These are phyloP conservation scores for Trichoderma endophyticum DNA, from an alignment of 2,329 filamentous ascomycete species.

Conservation along the genomic window DNA sequence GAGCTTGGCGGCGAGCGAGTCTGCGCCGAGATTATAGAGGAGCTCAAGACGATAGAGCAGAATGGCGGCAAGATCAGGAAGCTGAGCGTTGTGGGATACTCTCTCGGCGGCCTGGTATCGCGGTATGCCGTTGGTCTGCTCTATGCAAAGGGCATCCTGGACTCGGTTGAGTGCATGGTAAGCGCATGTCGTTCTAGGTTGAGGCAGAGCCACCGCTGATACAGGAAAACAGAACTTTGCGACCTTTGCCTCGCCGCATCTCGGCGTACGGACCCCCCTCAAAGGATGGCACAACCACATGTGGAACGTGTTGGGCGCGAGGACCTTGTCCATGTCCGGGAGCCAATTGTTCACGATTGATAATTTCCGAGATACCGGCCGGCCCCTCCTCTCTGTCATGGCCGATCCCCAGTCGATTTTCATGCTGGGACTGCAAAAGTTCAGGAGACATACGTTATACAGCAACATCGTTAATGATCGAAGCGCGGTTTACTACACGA, in stretches of 20 bases:
- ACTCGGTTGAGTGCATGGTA: constrained; percentile 74
- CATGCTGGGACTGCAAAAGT: constrained; percentile 71
- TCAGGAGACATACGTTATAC: constrained; percentile 76
- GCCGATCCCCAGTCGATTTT: constrained; percentile 85
- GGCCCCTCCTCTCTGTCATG: constrained; percentile 74
- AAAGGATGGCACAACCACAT: constrained; percentile 63
- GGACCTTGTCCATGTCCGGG: constrained; percentile 78
- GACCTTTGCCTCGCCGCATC: constrained; percentile 83
- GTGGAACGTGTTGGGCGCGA: constrained; percentile 81
- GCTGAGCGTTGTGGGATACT: constrained; percentile 86
- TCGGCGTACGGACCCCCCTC: constrained; percentile 70
- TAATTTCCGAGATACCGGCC: constrained; percentile 76
- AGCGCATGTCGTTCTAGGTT: constrained; percentile 19
- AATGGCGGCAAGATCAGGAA: constrained; percentile 72
- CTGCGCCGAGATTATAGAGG: constrained; percentile 64
- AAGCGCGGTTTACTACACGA: constrained; percentile 79
- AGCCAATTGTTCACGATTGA: constrained; percentile 86
- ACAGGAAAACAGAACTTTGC: constrained; percentile 68
- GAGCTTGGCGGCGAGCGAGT: constrained; percentile 66
- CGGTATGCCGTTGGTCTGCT: constrained; percentile 84
- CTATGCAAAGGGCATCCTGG: constrained; percentile 74
- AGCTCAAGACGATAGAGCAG: constrained; percentile 53
- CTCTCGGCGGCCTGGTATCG: constrained; percentile 80
- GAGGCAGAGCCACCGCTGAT: not conserved
- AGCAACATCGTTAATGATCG: constrained; percentile 85